Percentiles rank a stretch among this genome's conserved stretches.
Evolutionary conservation across 306 rosid genomes (phyloP).

Genomic region (Arachis hypogaea): DNA sequence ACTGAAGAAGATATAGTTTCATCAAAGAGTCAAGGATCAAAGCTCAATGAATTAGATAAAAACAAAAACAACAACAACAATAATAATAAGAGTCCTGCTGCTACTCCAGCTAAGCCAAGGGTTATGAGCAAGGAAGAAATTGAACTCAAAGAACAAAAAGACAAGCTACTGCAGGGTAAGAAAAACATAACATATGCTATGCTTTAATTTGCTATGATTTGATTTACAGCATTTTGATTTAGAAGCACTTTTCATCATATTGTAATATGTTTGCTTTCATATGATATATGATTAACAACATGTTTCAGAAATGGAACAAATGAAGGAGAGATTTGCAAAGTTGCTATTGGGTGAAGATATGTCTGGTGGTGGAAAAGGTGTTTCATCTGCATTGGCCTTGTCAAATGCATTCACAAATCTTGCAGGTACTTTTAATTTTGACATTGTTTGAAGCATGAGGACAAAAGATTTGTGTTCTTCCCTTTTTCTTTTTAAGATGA

Average conservation of each 20-base stretch:
- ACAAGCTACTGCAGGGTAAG: slow-evolving; percentile 54
- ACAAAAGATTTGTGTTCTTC: slow-evolving; percentile 16
- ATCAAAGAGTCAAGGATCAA: slow-evolving; percentile 49
- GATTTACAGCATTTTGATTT: background rate
- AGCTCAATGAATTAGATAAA: slow-evolving; percentile 16
- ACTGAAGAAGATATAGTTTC: slow-evolving; percentile 45
- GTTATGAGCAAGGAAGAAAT: slow-evolving; percentile 51
- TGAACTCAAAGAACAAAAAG: slow-evolving; percentile 56
- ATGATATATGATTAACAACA: too few relatives aligned
- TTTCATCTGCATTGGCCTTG: slow-evolving; percentile 93
- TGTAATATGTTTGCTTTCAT: too few relatives aligned
- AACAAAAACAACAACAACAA: too few relatives aligned
- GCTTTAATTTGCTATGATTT: background rate
- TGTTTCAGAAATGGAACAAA: slow-evolving; percentile 77
- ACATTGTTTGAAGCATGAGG: slow-evolving; percentile 14
- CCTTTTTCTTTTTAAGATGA: slow-evolving; percentile 35
- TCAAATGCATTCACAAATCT: slow-evolving; percentile 98
- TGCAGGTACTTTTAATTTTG: slow-evolving; percentile 62
- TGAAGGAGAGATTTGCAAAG: slow-evolving; percentile 95
- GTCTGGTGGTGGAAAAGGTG: slow-evolving; percentile 99
- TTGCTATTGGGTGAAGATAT: slow-evolving; percentile 93
- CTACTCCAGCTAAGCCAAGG: slow-evolving; percentile 30
- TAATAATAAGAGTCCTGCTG: slow-evolving; percentile 7
- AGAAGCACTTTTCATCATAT: background rate
- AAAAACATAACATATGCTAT: background rate